These are phyloP conservation scores for Oemleria cerasiformis DNA, from an alignment of 306 rosid genomes.

Conservation along the genomic window DNA sequence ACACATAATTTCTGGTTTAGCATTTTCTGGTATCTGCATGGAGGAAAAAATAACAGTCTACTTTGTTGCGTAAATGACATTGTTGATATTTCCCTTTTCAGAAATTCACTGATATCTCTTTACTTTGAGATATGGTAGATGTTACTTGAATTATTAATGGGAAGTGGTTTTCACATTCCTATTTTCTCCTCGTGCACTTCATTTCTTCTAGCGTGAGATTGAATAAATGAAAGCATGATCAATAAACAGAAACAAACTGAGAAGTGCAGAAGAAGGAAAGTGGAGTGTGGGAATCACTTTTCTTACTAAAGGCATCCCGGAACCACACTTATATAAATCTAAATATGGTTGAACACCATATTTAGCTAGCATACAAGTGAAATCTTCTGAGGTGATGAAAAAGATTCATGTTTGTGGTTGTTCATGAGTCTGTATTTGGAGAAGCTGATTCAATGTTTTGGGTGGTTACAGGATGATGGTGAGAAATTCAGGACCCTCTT, in stretches of 20 bases:
- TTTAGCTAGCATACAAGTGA: neutral
- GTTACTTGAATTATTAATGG: neutral
- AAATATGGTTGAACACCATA: neutral
- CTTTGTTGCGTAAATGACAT: neutral
- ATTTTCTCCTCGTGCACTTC: no score
- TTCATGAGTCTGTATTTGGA: neutral
- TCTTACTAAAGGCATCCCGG: no score
- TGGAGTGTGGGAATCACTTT: no score
- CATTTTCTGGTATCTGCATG: neutral
- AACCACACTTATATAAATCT: no score
- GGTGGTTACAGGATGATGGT: slow-evolving; percentile 64
- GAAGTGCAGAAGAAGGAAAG: no score
- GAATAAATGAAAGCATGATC: no score
- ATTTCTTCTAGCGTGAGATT: no score
- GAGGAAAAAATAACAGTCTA: neutral
- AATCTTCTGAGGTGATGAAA: neutral
- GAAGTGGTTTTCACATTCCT: no score
- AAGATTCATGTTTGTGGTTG: neutral
- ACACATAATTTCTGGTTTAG: neutral
- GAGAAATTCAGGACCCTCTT: slow-evolving; percentile 40
- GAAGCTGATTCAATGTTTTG: neutral
- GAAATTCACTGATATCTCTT: neutral
- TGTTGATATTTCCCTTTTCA: neutral
- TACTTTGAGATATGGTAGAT: neutral
- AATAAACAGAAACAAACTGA: no score